Percentiles rank a stretch among this genome's conserved stretches.
phyloP scores from a whole-genome alignment of 1,139 yeast species.

The Lodderomyces beijingensis region DNA sequence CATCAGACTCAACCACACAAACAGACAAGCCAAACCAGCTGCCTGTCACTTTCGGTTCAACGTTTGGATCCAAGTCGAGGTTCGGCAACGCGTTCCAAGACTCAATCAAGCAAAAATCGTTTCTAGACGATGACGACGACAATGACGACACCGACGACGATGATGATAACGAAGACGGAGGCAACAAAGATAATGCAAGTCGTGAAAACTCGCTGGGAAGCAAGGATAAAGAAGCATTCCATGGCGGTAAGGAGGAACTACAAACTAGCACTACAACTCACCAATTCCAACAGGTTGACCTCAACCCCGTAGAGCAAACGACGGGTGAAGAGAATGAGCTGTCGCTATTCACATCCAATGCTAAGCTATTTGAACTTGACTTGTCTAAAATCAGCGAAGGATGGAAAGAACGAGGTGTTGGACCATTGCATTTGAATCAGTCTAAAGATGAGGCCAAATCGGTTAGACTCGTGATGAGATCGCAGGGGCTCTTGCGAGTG shows the following conservation, averaged over 20 bases:
- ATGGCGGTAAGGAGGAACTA: constrained; percentile 2
- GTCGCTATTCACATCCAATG: constrained; percentile 63
- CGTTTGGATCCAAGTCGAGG: constrained; percentile 58
- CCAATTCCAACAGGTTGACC: constrained; percentile 48
- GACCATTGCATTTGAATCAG: constrained; percentile 76
- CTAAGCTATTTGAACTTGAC: constrained; percentile 76
- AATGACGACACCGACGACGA: constrained; percentile 51
- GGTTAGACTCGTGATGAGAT: constrained; percentile 78
- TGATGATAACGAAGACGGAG: constrained; percentile 28
- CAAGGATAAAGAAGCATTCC: background rate
- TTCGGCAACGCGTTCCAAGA: constrained; percentile 56
- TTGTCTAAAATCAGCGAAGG: constrained; percentile 62
- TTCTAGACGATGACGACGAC: constrained; percentile 20
- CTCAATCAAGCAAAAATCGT: constrained; percentile 31
- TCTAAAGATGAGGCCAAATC: constrained; percentile 28
- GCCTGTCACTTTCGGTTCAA: background rate
- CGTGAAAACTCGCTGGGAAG: background rate
- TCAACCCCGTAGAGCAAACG: constrained; percentile 48
- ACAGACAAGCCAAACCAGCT: constrained; percentile 5
- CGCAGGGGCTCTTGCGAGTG: constrained; percentile 80
- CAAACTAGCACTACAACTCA: constrained; percentile 18
- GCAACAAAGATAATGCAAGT: background rate
- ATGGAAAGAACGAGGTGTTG: constrained; percentile 96
- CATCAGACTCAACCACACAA: constrained; percentile 4
- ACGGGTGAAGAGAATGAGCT: constrained; percentile 92